Evolutionary conservation across 768 basidiomycete species (phyloP), one percentile per base, ranked within the genome.

Genomic region (Termitomyces sp.): DNA sequence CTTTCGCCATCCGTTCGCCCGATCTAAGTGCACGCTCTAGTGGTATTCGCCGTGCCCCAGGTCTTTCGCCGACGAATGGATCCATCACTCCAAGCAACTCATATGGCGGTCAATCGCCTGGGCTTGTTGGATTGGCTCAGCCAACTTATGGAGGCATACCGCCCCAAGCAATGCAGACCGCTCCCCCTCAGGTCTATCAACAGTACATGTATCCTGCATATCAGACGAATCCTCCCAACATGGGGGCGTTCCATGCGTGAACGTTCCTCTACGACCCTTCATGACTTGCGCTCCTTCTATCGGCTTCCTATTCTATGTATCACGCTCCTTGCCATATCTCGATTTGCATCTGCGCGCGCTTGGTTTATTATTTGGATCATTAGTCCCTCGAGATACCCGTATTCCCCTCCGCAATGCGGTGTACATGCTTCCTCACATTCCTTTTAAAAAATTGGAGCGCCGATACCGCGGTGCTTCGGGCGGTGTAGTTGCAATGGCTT

Each of bases 191-290:
- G 68, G 73, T 88, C 64, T 92, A 92, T 71, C 86, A 89, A 74
- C 82, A 86, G 60, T 92, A 92, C 78, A 87, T 92, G 89, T 91
- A 91, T 71, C 87, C 88, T 75, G 79, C 89, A 71, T 92, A 92
- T 74, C 89, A 89, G 72, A 87, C 89, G 75, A 86, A 83, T 66
- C 84, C 86, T 25, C 83, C 84, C 65, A 88, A 89, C 74, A 89
- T 92, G 86, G 89, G 91, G 69, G 71, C 87, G 56, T 93, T 87
- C 82, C 86, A 86, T 72, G 73, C 82, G 65, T 88, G 78, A 86
- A 75, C 63, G 72, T 67, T 68, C 67, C 66, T 47, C 56, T 67
- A 80, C 72, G 80, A 80, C 71, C 65, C 50, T 66, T 79, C 71
- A 84, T 67, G 83, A 84, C 75, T 68, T 62, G 48, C 65, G 60